Evolutionary conservation across 352 stramenopile species (phyloP), one percentile per base, ranked within the genome.

Genomic region (Phytopythium ostracodes): DNA sequence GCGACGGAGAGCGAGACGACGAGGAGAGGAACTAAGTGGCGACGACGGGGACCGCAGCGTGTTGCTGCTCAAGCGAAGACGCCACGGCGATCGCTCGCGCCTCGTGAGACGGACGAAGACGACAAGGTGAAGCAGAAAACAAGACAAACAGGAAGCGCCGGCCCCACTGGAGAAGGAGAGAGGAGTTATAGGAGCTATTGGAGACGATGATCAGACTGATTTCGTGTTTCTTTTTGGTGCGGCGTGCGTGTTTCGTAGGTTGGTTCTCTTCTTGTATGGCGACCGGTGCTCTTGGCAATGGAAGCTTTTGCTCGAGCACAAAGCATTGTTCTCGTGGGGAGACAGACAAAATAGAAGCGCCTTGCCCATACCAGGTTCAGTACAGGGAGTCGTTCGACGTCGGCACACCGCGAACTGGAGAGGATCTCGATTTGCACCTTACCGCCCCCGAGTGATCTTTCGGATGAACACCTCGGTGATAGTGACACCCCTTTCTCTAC

Each of bases 181-280:
- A 6, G n/a, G 44, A 52, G 47, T 18, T 15, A 8, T 12, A 54
- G 47, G 25, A 33, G 47, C 47, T 54, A 54, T 35, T 24, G 47
- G 47, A 17, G 47, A 54, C 14, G 25, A 36, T 54, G 25, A 54
- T 38, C 47, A 36, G 47, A 54, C 47, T 14, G 15, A 54, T 54
- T 54, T 54, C 47, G 47, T 54, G 47, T 54, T 38, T 24, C 47
- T 9, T n/a, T 36, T n/a, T 33, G 25, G 11, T 51, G 44, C n/a
- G 44, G 3, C 44, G 22, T 31, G 44, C 3, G 44, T 31, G 22
- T 2, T 35, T 35, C 0, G 9, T 8, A 36, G 11, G 6, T 53
- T 35, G 46, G n/a, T 8, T 51, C 25, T n/a, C 22, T 31, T 31
- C n/a, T 51, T 25, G n/a, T 49, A 10, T 15, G 29, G 29, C n/a